These are phyloP conservation scores for Gyrodon lividus DNA, from an alignment of 768 basidiomycete species.

Conservation along the genomic window DNA sequence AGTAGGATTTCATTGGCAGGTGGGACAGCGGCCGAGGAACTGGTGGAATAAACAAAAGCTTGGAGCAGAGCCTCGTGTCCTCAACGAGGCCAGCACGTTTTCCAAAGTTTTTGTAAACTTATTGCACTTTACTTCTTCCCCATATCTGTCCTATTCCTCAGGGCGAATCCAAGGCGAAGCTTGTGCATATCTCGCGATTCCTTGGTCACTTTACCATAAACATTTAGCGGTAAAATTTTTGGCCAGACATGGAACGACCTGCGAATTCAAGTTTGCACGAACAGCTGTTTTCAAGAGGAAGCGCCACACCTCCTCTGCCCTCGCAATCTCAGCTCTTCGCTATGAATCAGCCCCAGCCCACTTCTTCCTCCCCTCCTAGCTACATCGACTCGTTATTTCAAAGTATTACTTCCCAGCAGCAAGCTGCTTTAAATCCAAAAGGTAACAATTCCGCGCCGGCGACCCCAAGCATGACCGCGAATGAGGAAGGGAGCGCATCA, in stretches of 20 bases:
- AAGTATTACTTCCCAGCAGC: constrained; percentile 46
- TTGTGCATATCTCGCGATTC: not conserved
- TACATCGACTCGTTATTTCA: constrained; percentile 72
- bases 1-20: not conserved
- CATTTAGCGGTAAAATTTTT: not conserved
- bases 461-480: constrained; percentile 42
- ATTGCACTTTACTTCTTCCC: constrained; percentile 1
- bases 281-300: constrained; percentile 53
- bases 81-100: constrained; percentile 25
- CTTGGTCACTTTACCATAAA: not conserved
- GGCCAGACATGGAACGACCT: constrained; percentile 8
- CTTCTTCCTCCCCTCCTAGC: constrained; percentile 48
- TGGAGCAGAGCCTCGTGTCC: constrained; percentile 24
- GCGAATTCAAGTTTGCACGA: constrained; percentile 16
- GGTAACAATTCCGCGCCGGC: constrained; percentile 42
- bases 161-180: not conserved
- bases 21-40: not conserved
- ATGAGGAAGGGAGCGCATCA: constrained; percentile 42
- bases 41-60: not conserved
- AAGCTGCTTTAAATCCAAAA: constrained; percentile 36
- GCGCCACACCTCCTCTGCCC: constrained; percentile 49
- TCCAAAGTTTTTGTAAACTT: constrained; percentile 2
- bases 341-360: constrained; percentile 34
- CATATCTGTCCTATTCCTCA: constrained; percentile 5
- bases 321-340: constrained; percentile 33